Evolutionary conservation across 2,329 filamentous ascomycete genomes (phyloP), one percentile per base, ranked within the genome.

Genomic region (Paracoccidioides lutzii): DNA sequence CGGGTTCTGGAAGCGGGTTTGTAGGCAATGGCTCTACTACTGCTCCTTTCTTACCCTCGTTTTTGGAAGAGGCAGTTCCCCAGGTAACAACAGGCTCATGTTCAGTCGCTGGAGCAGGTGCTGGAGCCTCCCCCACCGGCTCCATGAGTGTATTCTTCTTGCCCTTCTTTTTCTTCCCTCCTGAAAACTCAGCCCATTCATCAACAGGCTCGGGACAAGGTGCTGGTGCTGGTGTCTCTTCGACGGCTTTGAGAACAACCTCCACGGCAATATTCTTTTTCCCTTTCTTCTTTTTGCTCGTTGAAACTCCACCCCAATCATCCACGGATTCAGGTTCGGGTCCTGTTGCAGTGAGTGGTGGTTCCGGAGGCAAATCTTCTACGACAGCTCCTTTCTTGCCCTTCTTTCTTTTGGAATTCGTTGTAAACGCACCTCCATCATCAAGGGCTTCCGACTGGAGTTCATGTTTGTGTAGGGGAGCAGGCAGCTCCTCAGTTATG

Each of bases 101-200:
- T 51, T 64, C 52, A 32, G 42, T 12, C 6, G 40, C 12, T 12
- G 49, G 48, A 7, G 48, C 48, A 6, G 55, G 55, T 10, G 41
- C 58, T 66, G 71, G 52, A 71, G 64, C 44, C 70, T 68, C 57
- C 71, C 69, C 55, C 67, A 58, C 67, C 57, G 46, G 66, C 49
- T 73, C 74, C 59, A 73, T 75, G 55, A 72, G 73, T 66, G 79
- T 78, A 64, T 76, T 76, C 42, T 56, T 56, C 32, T 52, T 68
- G 43, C 33, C 43, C 12, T 54, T 54, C 43, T 49, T 54, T 22
- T 43, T 50, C 44, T 46, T 38, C 14, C 28, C 4, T 30, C 38
- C n/a, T 32, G 46, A 1, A 5, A 35, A 37, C 32, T 62, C 62
- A 41, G 67, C 70, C 69, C 69, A 72, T 43, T 60, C 60, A n/a